Conservation (phyloP, 2,329 filamentous ascomycete genomes). For the Phialophora tarda region DNA sequence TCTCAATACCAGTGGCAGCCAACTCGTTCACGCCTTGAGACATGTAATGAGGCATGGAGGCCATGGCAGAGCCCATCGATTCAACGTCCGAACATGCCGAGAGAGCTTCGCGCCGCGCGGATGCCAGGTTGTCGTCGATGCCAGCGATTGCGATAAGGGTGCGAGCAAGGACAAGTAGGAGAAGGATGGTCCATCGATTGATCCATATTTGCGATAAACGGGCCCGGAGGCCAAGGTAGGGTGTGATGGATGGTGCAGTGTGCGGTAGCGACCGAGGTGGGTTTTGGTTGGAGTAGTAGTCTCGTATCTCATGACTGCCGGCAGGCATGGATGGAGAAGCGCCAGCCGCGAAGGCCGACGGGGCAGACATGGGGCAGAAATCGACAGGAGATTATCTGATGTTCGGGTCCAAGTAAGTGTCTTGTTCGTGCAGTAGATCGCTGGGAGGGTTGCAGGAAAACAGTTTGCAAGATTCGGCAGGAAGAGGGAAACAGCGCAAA, state of each 20-base stretch:
- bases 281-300: conserved; percentile 63
- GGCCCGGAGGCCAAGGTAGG: conserved; percentile 87
- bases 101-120: conserved; percentile 80
- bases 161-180: conserved; percentile 82
- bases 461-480: conserved; percentile 2
- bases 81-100: conserved; percentile 91
- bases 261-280: conserved; percentile 62
- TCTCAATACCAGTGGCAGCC: conserved; percentile 78
- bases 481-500: conserved; percentile 15
- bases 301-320: conserved; percentile 65
- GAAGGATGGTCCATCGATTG: conserved; percentile 93
- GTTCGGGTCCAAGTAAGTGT: conserved; percentile 24
- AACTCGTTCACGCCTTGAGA: conserved; percentile 86
- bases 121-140: conserved; percentile 74
- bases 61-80: conserved; percentile 91
- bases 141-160: conserved; percentile 76
- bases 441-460: conserved; percentile 1
- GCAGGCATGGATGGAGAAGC: conserved; percentile 65
- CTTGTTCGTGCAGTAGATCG: background rate
- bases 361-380: conserved; percentile 38
- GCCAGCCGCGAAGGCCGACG: conserved; percentile 57
- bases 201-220: conserved; percentile 96
- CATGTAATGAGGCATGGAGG: conserved; percentile 97
- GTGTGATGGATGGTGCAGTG: conserved; percentile 75
- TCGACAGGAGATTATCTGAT: conserved; percentile 39